Percentiles rank a stretch among this genome's conserved stretches.
These are phyloP conservation scores for Jacaranda copaia DNA, from an alignment of 257 asterid species.

Conservation along the genomic window DNA sequence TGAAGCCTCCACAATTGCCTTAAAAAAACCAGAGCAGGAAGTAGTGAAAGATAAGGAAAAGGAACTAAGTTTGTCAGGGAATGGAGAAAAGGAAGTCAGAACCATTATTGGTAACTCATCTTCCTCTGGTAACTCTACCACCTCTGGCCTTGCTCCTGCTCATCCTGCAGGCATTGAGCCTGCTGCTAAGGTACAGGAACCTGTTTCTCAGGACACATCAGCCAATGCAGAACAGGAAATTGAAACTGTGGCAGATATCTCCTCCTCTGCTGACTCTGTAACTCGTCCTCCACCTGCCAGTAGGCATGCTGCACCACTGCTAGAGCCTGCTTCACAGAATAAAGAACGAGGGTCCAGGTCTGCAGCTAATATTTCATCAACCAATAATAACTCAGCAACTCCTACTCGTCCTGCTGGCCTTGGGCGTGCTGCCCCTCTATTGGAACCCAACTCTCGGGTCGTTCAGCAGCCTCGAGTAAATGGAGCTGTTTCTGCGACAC, in stretches of 20 bases:
- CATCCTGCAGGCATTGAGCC: conserved; percentile 20
- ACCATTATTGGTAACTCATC: conserved; percentile 37
- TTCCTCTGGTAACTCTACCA: conserved; percentile 42
- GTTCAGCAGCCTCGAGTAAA: conserved; percentile 84
- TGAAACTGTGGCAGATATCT: conserved; percentile 47
- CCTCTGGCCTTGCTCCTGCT: conserved; percentile 32
- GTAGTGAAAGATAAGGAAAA: conserved; percentile 40
- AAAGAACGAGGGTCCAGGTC: conserved; percentile 42
- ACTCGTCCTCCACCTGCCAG: conserved; percentile 45
- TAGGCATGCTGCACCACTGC: conserved; percentile 39
- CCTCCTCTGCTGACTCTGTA: conserved; percentile 50
- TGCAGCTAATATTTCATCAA: conserved; percentile 31
- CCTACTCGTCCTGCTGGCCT: conserved; percentile 90
- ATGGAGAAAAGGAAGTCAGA: conserved; percentile 41
- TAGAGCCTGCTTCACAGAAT: conserved; percentile 45
- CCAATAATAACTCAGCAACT: conserved; percentile 44
- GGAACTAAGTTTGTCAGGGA: conserved; percentile 41
- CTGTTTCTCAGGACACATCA: conserved; percentile 39
- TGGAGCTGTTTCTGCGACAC: conserved; percentile 69
- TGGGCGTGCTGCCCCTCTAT: conserved; percentile 83
- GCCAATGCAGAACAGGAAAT: conserved; percentile 36
- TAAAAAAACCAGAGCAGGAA: conserved; percentile 45
- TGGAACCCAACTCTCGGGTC: conserved; percentile 76
- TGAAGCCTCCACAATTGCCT: conserved; percentile 39
- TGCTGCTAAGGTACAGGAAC: conserved; percentile 40